Conservation (phyloP, 139 green algal species). For the Bryopsis sp. region DNA sequence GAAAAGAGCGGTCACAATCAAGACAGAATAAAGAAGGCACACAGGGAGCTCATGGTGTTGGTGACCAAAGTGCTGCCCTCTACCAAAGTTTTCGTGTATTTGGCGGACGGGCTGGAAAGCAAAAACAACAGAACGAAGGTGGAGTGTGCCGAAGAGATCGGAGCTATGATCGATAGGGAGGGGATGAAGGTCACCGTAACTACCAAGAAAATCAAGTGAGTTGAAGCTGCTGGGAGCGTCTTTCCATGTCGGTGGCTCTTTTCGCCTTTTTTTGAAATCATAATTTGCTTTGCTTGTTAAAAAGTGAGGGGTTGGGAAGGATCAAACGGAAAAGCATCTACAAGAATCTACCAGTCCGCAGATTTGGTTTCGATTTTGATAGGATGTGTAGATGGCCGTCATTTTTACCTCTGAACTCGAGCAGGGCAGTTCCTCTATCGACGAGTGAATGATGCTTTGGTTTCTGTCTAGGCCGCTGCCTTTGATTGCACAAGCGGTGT, state of each 20-base stretch:
- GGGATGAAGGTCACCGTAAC: conserved; percentile 26
- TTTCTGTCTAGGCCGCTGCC: conserved; percentile 24
- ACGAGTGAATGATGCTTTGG: too few species aligned
- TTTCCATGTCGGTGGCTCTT: conserved; percentile 1
- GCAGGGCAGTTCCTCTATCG: too few species aligned
- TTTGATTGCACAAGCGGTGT: conserved; percentile 47
- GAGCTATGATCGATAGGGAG: conserved; percentile 43
- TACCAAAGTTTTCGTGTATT: conserved; percentile 28
- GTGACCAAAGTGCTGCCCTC: conserved; percentile 42
- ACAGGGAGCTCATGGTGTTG: conserved; percentile 69
- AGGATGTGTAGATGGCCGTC: too few species aligned
- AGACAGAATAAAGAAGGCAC: conserved; percentile 45
- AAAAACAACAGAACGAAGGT: conserved; percentile 89
- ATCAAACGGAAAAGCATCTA: too few species aligned
- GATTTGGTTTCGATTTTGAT: too few species aligned
- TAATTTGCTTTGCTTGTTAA: too few species aligned
- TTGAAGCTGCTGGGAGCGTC: too few species aligned
- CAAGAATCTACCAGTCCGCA: too few species aligned
- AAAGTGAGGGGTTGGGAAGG: too few species aligned
- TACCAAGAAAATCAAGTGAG: conserved; percentile 14
- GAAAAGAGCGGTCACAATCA: conserved; percentile 90
- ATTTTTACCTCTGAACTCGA: too few species aligned
- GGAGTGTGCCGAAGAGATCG: conserved; percentile 77
- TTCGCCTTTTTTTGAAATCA: too few species aligned
- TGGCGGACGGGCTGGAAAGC: conserved; percentile 59